Evolutionary conservation across 2,329 filamentous ascomycete genomes (phyloP).

Genomic region (Aspergillus felis): DNA sequence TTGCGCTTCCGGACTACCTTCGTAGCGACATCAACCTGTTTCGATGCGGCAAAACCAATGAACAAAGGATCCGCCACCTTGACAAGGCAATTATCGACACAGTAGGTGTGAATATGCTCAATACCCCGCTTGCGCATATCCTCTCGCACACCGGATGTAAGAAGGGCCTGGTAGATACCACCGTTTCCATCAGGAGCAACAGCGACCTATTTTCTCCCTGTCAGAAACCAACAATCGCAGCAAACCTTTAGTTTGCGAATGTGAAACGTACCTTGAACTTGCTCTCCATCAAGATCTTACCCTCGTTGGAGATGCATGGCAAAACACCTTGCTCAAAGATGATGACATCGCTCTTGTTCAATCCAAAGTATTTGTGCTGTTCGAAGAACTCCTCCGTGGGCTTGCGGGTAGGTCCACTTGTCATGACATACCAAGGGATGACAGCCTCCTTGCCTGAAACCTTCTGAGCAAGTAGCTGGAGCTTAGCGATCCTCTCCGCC

Average conservation of each 20-base stretch:
- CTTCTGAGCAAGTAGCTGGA: constrained; percentile 75
- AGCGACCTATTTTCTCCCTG: constrained; percentile 56
- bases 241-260: neutral
- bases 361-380: constrained; percentile 84
- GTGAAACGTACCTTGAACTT: constrained; percentile 64
- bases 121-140: constrained; percentile 89
- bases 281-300: constrained; percentile 90
- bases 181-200: constrained; percentile 97
- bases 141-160: constrained; percentile 72
- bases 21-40: constrained; percentile 90
- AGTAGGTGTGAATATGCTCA: constrained; percentile 95
- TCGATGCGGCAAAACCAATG: constrained; percentile 84
- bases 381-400: constrained; percentile 94
- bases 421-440: constrained; percentile 99
- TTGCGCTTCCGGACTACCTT: constrained; percentile 99
- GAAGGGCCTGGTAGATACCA: constrained; percentile 88
- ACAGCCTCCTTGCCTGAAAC: constrained; percentile 59
- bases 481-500: constrained; percentile 84
- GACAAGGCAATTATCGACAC: constrained; percentile 98
- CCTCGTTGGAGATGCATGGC: constrained; percentile 94
- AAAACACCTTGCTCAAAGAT: constrained; percentile 97
- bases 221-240: constrained; percentile 4
- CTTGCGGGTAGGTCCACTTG: constrained; percentile 84
- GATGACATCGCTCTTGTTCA: constrained; percentile 77
- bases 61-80: constrained; percentile 97